These are phyloP conservation scores for Leccinum fallax DNA, from an alignment of 1,284 basidiomycete genomes.

Conservation along the genomic window DNA sequence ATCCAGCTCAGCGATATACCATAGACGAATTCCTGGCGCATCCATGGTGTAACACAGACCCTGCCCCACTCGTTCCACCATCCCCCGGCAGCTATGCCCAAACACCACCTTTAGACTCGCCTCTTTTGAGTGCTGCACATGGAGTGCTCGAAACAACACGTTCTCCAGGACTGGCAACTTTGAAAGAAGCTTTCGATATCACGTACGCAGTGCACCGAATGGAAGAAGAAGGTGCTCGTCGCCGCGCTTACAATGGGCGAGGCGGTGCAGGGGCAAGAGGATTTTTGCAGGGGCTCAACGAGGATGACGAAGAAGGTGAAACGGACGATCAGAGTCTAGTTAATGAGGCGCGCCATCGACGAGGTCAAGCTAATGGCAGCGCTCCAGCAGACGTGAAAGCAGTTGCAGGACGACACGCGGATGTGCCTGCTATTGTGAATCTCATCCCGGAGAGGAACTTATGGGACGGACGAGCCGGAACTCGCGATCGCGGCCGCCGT, in stretches of 20 bases:
- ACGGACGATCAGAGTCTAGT: slow-evolving; percentile 52
- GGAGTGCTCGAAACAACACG: slow-evolving; percentile 73
- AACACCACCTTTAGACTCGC: slow-evolving; percentile 82
- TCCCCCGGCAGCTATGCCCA: slow-evolving; percentile 56
- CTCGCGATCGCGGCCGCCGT: slow-evolving; percentile 59
- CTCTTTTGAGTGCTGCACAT: slow-evolving; percentile 81
- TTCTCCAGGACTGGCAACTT: slow-evolving; percentile 87
- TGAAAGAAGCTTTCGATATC: slow-evolving; percentile 99
- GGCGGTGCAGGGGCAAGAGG: slow-evolving; percentile 81
- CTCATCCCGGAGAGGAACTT: slow-evolving; percentile 34
- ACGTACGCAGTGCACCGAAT: slow-evolving; percentile 99
- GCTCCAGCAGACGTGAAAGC: slow-evolving; percentile 38
- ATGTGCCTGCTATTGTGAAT: slow-evolving; percentile 21
- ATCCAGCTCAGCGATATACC: slow-evolving; percentile 93
- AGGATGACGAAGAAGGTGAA: slow-evolving; percentile 74
- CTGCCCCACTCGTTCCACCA: slow-evolving; percentile 61
- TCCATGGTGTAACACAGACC: slow-evolving; percentile 86
- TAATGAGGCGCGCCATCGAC: slow-evolving; percentile 51
- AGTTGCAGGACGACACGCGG: slow-evolving; percentile 40
- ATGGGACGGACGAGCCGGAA: slow-evolving; percentile 74
- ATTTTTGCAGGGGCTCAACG: slow-evolving; percentile 87
- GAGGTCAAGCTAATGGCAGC: slow-evolving; percentile 40
- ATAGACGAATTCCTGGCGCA: slow-evolving; percentile 98
- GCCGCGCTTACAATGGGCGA: slow-evolving; percentile 76
- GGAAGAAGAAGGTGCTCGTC: slow-evolving; percentile 95